Percentiles rank a stretch among this genome's conserved stretches.
Evolutionary conservation across 2,329 filamentous ascomycete species (phyloP).

Genomic region (Fusarium palustre): DNA sequence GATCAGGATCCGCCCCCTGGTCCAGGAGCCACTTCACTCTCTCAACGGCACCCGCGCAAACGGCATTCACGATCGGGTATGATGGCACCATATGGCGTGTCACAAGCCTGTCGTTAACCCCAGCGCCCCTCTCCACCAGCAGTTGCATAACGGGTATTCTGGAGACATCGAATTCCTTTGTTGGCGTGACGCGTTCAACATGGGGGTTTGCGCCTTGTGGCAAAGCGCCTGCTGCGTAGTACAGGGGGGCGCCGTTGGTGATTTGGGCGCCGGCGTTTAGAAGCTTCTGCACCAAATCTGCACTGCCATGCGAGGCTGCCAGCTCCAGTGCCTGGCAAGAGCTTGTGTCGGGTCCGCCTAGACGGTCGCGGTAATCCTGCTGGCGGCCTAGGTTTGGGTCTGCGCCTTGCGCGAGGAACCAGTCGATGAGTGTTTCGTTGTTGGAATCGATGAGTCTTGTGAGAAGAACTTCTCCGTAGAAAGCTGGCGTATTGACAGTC

Average conservation of each 20-base stretch:
- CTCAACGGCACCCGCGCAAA: slow-evolving; percentile 36
- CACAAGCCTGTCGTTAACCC: slow-evolving; percentile 19
- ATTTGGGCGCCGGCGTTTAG: slow-evolving; percentile 30
- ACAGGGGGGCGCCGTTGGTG: slow-evolving; percentile 30
- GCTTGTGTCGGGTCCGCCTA: background rate
- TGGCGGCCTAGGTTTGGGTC: slow-evolving; percentile 37
- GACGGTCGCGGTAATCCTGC: background rate
- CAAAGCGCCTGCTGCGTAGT: slow-evolving; percentile 26
- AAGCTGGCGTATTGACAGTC: slow-evolving; percentile 17
- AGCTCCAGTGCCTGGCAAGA: slow-evolving; percentile 26
- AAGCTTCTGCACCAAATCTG: slow-evolving; percentile 22
- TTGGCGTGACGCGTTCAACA: background rate
- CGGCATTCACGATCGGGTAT: slow-evolving; percentile 36
- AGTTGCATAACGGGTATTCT: slow-evolving; percentile 36
- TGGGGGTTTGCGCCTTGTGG: slow-evolving; percentile 9
- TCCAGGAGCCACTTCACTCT: slow-evolving; percentile 35
- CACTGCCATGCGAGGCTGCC: slow-evolving; percentile 14
- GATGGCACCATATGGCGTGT: slow-evolving; percentile 16
- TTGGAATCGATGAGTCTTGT: slow-evolving; percentile 3
- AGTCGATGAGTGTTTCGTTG: slow-evolving; percentile 21
- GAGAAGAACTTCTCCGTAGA: slow-evolving; percentile 18
- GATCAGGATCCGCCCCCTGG: slow-evolving; percentile 31
- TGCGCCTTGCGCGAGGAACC: slow-evolving; percentile 39
- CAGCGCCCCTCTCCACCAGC: slow-evolving; percentile 26
- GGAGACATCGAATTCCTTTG: slow-evolving; percentile 9